These are phyloP conservation scores for Streptanthus diversifolius DNA, from an alignment of 345 rosid genomes.

Conservation along the genomic window DNA sequence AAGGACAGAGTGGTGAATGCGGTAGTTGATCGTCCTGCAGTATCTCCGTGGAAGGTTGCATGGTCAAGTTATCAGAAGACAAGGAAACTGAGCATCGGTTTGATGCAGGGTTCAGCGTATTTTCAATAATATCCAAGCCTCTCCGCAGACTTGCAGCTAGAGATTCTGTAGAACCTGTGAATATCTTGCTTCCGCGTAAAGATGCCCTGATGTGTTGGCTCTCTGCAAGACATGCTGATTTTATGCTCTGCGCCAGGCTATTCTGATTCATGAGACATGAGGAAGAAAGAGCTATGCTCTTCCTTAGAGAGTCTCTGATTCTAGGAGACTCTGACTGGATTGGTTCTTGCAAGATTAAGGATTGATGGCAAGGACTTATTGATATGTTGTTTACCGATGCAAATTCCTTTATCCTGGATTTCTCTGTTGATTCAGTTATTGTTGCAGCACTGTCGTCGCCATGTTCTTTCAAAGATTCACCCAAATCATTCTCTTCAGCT, in stretches of 20 bases:
- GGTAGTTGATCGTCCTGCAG: constrained; percentile 32
- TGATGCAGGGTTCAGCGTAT: constrained; percentile 52
- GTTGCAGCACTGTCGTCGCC: constrained; percentile 29
- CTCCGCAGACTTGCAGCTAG: constrained; percentile 92
- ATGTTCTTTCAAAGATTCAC: constrained; percentile 35
- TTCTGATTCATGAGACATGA: constrained; percentile 49
- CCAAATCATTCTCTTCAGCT: constrained; percentile 45
- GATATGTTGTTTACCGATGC: constrained; percentile 51
- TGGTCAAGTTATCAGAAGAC: constrained; percentile 71
- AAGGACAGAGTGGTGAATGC: constrained; percentile 51
- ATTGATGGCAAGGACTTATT: constrained; percentile 48
- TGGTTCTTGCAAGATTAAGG: constrained; percentile 71
- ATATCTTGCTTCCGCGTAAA: constrained; percentile 65
- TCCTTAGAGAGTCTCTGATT: constrained; percentile 61
- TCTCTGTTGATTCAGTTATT: constrained; percentile 27
- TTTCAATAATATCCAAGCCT: constrained; percentile 82
- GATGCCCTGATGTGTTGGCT: constrained; percentile 69
- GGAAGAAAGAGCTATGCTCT: constrained; percentile 55
- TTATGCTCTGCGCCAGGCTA: constrained; percentile 40
- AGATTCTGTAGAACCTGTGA: constrained; percentile 66
- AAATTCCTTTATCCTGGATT: constrained; percentile 36
- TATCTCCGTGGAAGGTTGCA: constrained; percentile 58
- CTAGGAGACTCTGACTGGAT: constrained; percentile 84
- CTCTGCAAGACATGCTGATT: too few relatives aligned
- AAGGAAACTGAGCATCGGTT: constrained; percentile 63